Evolutionary conservation across 805 yeast species (phyloP).

Genomic region (Tetrapisispora arboricola): DNA sequence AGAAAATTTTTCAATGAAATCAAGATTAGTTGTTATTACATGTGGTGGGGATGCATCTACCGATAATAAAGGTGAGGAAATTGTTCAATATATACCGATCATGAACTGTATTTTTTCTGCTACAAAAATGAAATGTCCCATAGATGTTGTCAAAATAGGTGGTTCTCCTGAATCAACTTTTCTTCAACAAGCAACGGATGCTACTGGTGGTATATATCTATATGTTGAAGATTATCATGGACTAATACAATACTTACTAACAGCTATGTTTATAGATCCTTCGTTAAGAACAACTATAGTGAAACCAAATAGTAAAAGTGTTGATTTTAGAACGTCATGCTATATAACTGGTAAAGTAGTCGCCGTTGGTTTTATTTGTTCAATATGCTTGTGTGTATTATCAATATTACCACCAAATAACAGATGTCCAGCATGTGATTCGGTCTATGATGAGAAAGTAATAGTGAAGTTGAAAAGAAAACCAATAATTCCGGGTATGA

Average conservation of each 20-base stretch:
- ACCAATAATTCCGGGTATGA: slow-evolving; percentile 15
- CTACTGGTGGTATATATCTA: slow-evolving; percentile 84
- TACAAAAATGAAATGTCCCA: slow-evolving; percentile 79
- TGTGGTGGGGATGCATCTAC: slow-evolving; percentile 47
- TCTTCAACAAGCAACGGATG: slow-evolving; percentile 91
- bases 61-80: slow-evolving; percentile 36
- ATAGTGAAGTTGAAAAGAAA: slow-evolving; percentile 45
- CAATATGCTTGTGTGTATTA: slow-evolving; percentile 77
- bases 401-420: slow-evolving; percentile 57
- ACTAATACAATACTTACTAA: slow-evolving; percentile 66
- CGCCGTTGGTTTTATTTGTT: slow-evolving; percentile 89
- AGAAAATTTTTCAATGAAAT: slow-evolving; percentile 38
- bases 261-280: slow-evolving; percentile 84
- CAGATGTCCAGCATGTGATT: slow-evolving; percentile 79
- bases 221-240: slow-evolving; percentile 61
- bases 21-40: slow-evolving; percentile 50
- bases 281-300: slow-evolving; percentile 64
- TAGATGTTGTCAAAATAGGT: slow-evolving; percentile 77
- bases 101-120: slow-evolving; percentile 97
- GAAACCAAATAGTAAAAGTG: slow-evolving; percentile 72
- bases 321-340: slow-evolving; percentile 92
- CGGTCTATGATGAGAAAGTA: slow-evolving; percentile 58
- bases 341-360: slow-evolving; percentile 83
- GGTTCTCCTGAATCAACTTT: slow-evolving; percentile 53
- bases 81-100: slow-evolving; percentile 77